Evolutionary conservation across 2,329 filamentous ascomycete genomes (phyloP).

Genomic region (Claviceps monticola): DNA sequence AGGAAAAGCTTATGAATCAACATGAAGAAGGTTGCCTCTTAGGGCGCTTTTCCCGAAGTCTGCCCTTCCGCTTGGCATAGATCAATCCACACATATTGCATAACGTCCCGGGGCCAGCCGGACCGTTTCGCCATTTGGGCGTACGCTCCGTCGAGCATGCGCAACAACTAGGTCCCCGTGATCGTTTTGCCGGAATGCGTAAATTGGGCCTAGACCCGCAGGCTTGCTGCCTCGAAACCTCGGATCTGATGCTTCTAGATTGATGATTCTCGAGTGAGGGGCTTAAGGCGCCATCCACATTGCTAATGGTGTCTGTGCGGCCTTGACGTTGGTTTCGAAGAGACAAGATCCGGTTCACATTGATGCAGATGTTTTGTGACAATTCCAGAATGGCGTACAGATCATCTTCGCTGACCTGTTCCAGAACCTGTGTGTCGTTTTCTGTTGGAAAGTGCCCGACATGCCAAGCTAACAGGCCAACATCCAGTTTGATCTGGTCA

Average conservation of each 20-base stretch:
- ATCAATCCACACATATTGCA: conserved; percentile 61
- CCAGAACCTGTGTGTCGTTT: background rate
- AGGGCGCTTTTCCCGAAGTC: background rate
- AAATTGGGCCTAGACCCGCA: background rate
- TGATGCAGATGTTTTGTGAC: conserved; percentile 7
- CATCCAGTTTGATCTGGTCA: conserved; percentile 6
- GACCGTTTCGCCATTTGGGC: conserved; percentile 62
- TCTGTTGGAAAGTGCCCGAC: conserved; percentile 6
- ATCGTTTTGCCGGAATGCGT: background rate
- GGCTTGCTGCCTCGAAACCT: background rate
- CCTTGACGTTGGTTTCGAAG: conserved; percentile 4
- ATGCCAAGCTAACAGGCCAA: conserved; percentile 6
- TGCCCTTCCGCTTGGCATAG: conserved; percentile 14
- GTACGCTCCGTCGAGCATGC: conserved; percentile 57
- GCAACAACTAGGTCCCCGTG: conserved; percentile 15
- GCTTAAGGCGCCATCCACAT: background rate
- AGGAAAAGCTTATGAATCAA: background rate
- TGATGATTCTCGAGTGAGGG: background rate
- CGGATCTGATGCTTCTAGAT: background rate
- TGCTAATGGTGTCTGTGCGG: background rate
- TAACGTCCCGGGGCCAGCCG: conserved; percentile 57
- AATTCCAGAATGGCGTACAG: conserved; percentile 6
- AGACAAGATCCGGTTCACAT: conserved; percentile 5
- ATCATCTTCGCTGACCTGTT: conserved; percentile 6
- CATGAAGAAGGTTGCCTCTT: conserved; percentile 3